Conservation (phyloP, 306 rosid genomes). For the Ormosia semicastrata region DNA sequence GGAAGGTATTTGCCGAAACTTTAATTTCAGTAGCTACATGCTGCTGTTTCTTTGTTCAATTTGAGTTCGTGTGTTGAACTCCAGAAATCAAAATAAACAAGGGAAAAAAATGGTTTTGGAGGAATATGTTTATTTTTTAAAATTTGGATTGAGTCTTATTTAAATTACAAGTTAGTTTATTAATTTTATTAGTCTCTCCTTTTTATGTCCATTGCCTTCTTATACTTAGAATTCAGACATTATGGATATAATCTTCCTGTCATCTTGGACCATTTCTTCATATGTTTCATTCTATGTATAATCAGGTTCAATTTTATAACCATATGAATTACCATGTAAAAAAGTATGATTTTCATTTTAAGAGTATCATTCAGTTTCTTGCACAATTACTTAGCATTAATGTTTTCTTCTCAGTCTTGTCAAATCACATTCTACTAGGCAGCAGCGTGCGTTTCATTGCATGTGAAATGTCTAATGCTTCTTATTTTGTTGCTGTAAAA, state of each 20-base stretch:
- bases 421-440: background rate
- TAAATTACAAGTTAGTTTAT: background rate
- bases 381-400: background rate
- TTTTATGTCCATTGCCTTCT: background rate
- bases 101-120: background rate
- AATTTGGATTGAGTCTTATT: background rate
- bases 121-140: background rate
- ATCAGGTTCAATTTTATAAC: background rate
- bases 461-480: background rate
- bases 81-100: background rate
- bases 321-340: constrained; percentile 3
- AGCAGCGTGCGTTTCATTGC: background rate
- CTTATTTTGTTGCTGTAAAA: background rate
- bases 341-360: background rate
- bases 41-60: constrained; percentile 3
- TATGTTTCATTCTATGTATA: background rate
- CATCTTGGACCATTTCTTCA: background rate
- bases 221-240: background rate
- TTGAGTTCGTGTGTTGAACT: background rate
- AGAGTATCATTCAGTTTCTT: background rate
- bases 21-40: constrained; percentile 7
- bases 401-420: background rate
- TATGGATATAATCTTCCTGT: background rate
- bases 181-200: background rate
- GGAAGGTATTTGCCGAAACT: constrained; percentile 59